Evolutionary conservation across 768 basidiomycete genomes (phyloP).

Genomic region (Amanita pallidorosea): DNA sequence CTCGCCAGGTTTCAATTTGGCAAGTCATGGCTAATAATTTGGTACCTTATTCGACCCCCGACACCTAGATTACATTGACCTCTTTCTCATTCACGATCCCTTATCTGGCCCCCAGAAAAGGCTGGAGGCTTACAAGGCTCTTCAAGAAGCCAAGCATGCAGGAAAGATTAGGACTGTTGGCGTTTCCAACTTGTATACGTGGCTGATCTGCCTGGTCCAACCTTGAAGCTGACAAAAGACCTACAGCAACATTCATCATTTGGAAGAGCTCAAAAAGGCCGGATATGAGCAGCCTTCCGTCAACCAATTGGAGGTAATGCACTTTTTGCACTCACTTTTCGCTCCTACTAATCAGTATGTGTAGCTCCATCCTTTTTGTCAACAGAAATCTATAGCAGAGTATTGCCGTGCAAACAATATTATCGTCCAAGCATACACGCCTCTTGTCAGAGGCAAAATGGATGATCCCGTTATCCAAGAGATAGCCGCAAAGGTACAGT

Average conservation of each 20-base stretch:
- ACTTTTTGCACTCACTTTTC: not conserved
- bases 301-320: slow-evolving; percentile 68
- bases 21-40: slow-evolving; percentile 17
- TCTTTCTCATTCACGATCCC: slow-evolving; percentile 75
- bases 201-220: not conserved
- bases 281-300: slow-evolving; percentile 59
- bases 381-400: slow-evolving; percentile 67
- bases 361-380: slow-evolving; percentile 75
- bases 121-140: slow-evolving; percentile 61
- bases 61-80: slow-evolving; percentile 34
- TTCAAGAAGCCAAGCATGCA: slow-evolving; percentile 46
- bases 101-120: slow-evolving; percentile 51
- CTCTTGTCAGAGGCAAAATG: slow-evolving; percentile 54
- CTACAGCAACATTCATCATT: slow-evolving; percentile 51
- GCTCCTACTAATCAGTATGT: not conserved
- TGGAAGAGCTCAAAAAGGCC: slow-evolving; percentile 60
- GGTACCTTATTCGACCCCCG: not conserved
- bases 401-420: slow-evolving; percentile 58
- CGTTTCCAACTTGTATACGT: slow-evolving; percentile 71
- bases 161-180: slow-evolving; percentile 70
- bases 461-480: slow-evolving; percentile 41
- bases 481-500: slow-evolving; percentile 53
- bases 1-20: slow-evolving; percentile 50
- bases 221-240: not conserved
- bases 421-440: slow-evolving; percentile 65